These are phyloP conservation scores for Podaxis mareebaensis DNA, from an alignment of 768 basidiomycete genomes.

Conservation along the genomic window DNA sequence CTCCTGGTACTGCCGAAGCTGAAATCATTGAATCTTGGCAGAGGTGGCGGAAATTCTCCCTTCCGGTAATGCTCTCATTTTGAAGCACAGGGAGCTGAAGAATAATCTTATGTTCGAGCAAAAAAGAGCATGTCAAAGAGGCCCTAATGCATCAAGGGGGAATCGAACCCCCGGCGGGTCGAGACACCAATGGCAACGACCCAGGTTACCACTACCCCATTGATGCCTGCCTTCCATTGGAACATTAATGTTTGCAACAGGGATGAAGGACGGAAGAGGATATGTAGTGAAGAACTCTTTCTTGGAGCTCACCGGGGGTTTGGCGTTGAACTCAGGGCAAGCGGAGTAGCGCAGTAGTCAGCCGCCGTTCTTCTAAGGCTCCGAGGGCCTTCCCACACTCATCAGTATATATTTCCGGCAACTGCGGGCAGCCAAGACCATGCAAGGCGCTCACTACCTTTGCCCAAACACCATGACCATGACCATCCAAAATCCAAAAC, in stretches of 20 bases:
- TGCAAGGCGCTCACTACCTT: neutral
- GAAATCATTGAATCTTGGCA: no score
- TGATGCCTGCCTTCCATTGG: neutral
- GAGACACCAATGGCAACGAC: constrained; percentile 28
- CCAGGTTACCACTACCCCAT: constrained; percentile 15
- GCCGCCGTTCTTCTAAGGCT: neutral
- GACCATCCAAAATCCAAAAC: neutral
- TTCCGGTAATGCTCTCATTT: neutral
- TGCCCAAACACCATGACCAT: neutral
- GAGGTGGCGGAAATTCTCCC: no score
- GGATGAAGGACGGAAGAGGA: neutral
- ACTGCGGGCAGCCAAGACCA: neutral
- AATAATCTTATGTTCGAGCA: neutral
- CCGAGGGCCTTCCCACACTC: neutral
- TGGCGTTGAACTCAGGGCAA: neutral
- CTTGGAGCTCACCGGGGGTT: neutral
- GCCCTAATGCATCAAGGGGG: constrained; percentile 54
- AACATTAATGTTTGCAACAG: no score
- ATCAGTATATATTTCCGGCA: neutral
- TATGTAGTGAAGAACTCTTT: neutral
- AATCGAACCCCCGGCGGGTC: constrained; percentile 90
- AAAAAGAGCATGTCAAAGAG: neutral
- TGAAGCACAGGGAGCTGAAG: neutral
- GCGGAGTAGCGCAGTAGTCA: neutral
- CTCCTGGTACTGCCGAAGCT: no score